A percentile compares a stretch with the other conserved stretches of the same genome.
Evolutionary conservation across 169 alveolate genomes (phyloP).

Genomic region (Eimeria necatrix): DNA sequence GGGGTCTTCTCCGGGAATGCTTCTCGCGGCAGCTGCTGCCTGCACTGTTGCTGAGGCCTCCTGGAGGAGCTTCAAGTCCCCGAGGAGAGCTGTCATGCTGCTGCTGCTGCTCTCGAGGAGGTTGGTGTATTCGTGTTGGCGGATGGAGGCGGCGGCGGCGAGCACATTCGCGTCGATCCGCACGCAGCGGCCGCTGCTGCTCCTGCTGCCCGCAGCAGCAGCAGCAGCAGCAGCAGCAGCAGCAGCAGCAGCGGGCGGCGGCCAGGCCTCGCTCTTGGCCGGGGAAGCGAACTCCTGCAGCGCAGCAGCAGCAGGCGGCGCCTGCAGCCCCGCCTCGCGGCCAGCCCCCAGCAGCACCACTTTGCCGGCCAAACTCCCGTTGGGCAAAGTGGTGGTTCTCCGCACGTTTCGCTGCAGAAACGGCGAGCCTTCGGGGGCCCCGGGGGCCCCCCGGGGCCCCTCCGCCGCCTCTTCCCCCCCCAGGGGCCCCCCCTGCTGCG

Average conservation of each 20-base stretch:
- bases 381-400: not conserved
- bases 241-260: not conserved
- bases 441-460: not conserved
- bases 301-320: not conserved
- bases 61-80: constrained; percentile 19
- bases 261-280: not conserved
- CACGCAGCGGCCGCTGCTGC: constrained; percentile 15
- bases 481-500: not conserved
- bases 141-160: not conserved
- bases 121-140: not conserved
- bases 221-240: too few species aligned
- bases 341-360: not conserved
- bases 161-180: not conserved
- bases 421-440: not conserved
- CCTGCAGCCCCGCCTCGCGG: constrained; percentile 3
- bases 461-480: not conserved
- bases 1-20: not conserved
- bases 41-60: constrained; percentile 19
- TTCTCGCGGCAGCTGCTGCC: not conserved
- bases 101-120: not conserved
- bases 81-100: not conserved
- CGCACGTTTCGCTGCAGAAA: not conserved
- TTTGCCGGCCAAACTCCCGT: not conserved
- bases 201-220: not conserved
- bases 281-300: not conserved